phyloP scores from a whole-genome alignment of 2,329 filamentous ascomycete genomes.

The Berkeleyomyces rouxiae region DNA sequence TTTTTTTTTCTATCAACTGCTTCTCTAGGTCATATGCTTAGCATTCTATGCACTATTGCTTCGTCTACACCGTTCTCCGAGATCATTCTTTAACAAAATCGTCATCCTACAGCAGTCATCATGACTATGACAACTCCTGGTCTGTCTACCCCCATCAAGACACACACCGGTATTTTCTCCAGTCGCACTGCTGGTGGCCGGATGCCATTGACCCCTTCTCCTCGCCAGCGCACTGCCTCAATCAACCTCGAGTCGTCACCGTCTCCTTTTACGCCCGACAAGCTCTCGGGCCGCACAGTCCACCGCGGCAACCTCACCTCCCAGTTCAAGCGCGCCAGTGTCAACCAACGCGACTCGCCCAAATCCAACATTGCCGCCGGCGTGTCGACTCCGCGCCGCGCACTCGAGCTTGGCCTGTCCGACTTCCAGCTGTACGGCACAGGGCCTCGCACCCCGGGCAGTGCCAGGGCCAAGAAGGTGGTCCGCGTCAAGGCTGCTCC shows the following conservation, averaged over 20 bases:
- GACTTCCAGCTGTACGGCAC: conserved; percentile 86
- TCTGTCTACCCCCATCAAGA: conserved; percentile 86
- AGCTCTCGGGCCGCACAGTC: conserved; percentile 47
- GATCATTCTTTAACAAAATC: neutral
- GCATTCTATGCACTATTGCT: conserved; percentile 6
- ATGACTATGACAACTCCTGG: conserved; percentile 56
- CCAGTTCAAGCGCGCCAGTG: conserved; percentile 54
- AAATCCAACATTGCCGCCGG: conserved; percentile 86
- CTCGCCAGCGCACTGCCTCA: conserved; percentile 42
- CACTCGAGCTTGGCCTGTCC: conserved; percentile 75
- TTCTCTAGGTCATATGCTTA: conserved; percentile 17
- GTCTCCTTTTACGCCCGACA: conserved; percentile 65
- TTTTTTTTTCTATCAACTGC: conserved; percentile 17
- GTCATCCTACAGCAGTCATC: neutral
- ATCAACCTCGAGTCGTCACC: conserved; percentile 50
- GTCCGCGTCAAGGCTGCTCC: conserved; percentile 38
- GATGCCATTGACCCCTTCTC: conserved; percentile 87
- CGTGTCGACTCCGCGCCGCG: conserved; percentile 61
- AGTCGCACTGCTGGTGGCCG: conserved; percentile 85
- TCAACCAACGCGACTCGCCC: conserved; percentile 66
- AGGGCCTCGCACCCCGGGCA: conserved; percentile 45
- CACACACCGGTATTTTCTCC: conserved; percentile 82
- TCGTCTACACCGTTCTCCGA: neutral
- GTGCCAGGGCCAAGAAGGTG: conserved; percentile 40
- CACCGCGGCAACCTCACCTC: conserved; percentile 66